Conservation (phyloP, 495 filamentous ascomycete species). For the Amphirosellinia nigrospora region DNA sequence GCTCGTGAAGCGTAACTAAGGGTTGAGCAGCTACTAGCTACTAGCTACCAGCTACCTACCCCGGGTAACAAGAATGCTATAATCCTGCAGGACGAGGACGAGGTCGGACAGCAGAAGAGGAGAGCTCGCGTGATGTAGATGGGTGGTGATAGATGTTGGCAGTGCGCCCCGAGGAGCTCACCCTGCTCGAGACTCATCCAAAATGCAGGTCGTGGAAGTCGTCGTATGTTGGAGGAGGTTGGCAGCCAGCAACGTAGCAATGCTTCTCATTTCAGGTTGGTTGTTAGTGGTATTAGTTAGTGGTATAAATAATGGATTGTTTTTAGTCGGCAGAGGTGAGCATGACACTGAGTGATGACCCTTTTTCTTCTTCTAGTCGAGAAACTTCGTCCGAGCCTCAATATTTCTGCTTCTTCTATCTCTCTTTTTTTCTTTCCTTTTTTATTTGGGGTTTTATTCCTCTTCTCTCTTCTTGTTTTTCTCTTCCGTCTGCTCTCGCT, state of each 20-base stretch:
- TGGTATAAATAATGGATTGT: not conserved
- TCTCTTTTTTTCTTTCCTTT: not conserved
- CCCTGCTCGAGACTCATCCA: slow-evolving; percentile 24
- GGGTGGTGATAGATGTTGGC: not conserved
- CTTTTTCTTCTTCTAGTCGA: not conserved
- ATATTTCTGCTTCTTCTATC: not conserved
- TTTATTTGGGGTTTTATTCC: not conserved
- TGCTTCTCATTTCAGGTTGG: not conserved
- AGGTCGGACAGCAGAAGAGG: not conserved
- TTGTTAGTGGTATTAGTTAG: not conserved
- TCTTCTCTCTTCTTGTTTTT: slow-evolving; percentile 1
- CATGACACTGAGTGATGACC: not conserved
- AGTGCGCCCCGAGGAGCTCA: slow-evolving; percentile 27
- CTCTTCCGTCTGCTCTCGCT: slow-evolving; percentile 12
- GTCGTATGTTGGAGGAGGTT: slow-evolving; percentile 7
- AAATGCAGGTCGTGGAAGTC: slow-evolving; percentile 3
- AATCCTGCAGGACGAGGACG: not conserved
- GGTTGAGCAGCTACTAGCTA: not conserved
- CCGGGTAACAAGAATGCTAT: not conserved
- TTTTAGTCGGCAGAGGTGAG: not conserved
- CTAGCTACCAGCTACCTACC: not conserved
- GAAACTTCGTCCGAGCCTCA: not conserved
- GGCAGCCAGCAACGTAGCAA: not conserved
- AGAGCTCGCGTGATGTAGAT: not conserved
- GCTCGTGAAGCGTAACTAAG: not conserved